Evolutionary conservation across 75 land plant species (phyloP).

Genomic region (Pinus albicaulis): DNA sequence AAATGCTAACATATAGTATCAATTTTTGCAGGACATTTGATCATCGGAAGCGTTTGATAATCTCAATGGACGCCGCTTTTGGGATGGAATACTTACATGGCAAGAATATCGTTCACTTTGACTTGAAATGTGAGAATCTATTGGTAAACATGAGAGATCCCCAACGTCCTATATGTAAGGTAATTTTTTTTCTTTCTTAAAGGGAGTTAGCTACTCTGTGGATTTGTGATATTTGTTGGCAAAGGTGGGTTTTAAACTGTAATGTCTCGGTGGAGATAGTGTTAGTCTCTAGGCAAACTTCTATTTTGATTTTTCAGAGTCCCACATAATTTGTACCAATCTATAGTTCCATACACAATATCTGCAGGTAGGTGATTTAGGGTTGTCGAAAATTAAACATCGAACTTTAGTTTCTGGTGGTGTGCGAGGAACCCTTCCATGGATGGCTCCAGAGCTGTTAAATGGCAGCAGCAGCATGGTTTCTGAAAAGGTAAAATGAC

Average conservation of each 20-base stretch:
- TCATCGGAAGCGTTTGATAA: constrained; percentile 60
- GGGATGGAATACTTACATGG: constrained; percentile 93
- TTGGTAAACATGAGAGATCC: constrained; percentile 80
- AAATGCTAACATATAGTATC: not conserved
- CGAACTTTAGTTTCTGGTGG: constrained; percentile 95
- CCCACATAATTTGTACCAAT: not conserved
- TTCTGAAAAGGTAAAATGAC: constrained; percentile 72
- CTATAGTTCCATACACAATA: not conserved
- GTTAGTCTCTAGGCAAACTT: not conserved
- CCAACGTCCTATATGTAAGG: constrained; percentile 91
- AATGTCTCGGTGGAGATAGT: not conserved
- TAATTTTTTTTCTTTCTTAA: constrained; percentile 9
- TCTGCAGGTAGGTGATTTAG: constrained; percentile 95
- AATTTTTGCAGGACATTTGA: constrained; percentile 56
- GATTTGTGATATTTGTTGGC: not conserved
- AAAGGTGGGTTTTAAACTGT: not conserved
- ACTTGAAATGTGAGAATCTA: constrained; percentile 84
- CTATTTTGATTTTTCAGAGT: not conserved
- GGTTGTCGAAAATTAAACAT: constrained; percentile 86
- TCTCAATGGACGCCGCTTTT: constrained; percentile 92
- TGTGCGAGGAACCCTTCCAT: constrained; percentile 93
- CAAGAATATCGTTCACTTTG: constrained; percentile 87
- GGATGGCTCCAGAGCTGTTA: constrained; percentile 99
- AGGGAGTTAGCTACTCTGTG: too few relatives aligned
- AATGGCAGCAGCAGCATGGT: constrained; percentile 79